Evolutionary conservation across 192 early-diverging fungal species (phyloP).

Genomic region (Lobosporangium transversale): DNA sequence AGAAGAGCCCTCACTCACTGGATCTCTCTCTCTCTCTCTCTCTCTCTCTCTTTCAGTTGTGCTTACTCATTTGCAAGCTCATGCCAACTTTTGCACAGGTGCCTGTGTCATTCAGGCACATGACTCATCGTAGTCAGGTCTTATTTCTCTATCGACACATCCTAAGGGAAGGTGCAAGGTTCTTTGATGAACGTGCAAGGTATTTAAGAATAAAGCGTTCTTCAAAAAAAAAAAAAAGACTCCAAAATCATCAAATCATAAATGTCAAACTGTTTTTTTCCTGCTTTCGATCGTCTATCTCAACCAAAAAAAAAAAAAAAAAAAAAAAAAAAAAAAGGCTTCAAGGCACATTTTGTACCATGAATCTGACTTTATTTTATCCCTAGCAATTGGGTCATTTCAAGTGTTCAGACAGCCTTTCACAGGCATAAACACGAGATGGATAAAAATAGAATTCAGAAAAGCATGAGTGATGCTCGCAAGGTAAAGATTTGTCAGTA

Average conservation of each 20-base stretch:
- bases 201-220: background rate
- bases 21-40: too few relatives aligned
- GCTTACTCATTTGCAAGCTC: background rate
- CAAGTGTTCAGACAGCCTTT: conserved; percentile 24
- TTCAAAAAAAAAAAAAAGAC: too few relatives aligned
- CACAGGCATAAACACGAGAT: conserved; percentile 13
- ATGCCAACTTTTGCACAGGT: conserved; percentile 42
- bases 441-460: conserved; percentile 18
- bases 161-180: conserved; percentile 24
- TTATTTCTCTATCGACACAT: conserved; percentile 42
- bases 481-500: conserved; percentile 6
- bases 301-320: too few relatives aligned
- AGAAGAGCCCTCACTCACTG: too few relatives aligned
- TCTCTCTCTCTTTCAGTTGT: background rate
- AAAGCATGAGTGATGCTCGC: conserved; percentile 35
- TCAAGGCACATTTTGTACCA: too few relatives aligned
- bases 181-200: conserved; percentile 52
- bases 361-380: too few relatives aligned
- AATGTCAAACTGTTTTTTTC: too few relatives aligned
- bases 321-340: too few relatives aligned
- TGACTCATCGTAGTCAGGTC: conserved; percentile 9
- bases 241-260: too few relatives aligned
- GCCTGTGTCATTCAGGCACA: conserved; percentile 17
- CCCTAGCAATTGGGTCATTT: conserved; percentile 17
- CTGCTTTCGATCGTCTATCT: too few relatives aligned